Evolutionary conservation across 345 rosid species (phyloP).

Genomic region (Tarenaya hassleriana): DNA sequence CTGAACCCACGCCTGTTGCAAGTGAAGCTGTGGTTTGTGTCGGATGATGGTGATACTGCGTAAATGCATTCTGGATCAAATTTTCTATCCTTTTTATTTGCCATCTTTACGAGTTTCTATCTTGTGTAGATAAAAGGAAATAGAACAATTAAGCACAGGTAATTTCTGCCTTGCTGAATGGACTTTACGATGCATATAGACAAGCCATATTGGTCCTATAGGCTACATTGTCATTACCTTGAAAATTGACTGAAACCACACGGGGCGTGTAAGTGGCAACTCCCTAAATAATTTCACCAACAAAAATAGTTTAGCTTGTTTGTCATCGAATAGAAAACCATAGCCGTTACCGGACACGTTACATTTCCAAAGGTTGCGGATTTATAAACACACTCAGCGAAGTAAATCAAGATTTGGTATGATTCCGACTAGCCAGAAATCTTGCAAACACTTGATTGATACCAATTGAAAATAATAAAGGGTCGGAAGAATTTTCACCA

Average conservation of each 20-base stretch:
- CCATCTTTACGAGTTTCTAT: too few relatives aligned
- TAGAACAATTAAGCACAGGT: background rate
- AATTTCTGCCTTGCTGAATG: too few relatives aligned
- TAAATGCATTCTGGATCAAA: background rate
- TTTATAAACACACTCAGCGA: background rate
- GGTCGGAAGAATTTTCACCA: constrained; percentile 32
- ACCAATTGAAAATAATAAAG: background rate
- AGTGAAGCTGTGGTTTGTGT: background rate
- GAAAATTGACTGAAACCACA: constrained; percentile 58
- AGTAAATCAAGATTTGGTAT: constrained; percentile 20
- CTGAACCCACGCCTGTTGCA: constrained; percentile 9
- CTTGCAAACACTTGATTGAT: too few relatives aligned
- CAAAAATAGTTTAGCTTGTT: background rate
- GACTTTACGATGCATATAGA: too few relatives aligned
- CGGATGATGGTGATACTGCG: background rate
- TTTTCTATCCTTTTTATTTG: too few relatives aligned
- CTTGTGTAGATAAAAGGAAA: too few relatives aligned
- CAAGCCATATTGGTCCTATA: background rate
- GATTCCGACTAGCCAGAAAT: too few relatives aligned
- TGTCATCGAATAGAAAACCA: too few relatives aligned
- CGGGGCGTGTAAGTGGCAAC: constrained; percentile 75
- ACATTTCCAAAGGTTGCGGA: too few relatives aligned
- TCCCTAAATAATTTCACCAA: constrained; percentile 43
- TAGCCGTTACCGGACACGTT: too few relatives aligned
- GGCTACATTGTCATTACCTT: constrained; percentile 56